Percentiles rank a stretch among this genome's conserved stretches.
Evolutionary conservation across 768 basidiomycete species (phyloP).

Genomic region (Podaxis mareebaensis): DNA sequence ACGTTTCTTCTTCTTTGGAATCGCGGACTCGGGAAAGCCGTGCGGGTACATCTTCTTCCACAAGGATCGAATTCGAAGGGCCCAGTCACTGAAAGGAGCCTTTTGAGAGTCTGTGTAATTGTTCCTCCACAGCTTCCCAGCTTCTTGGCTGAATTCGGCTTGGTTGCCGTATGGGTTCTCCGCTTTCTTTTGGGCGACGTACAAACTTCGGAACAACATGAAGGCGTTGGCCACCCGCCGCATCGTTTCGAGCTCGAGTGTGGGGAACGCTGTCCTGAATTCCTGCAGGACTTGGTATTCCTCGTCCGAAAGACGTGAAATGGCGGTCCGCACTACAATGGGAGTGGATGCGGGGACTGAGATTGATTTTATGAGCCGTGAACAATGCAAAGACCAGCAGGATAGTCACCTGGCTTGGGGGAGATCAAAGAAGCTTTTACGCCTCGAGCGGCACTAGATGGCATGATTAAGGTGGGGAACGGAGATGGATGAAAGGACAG

Average conservation of each 20-base stretch:
- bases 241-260: neutral
- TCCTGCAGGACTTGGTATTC: neutral
- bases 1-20: neutral
- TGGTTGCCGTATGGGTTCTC: conserved; percentile 27
- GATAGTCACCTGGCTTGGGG: neutral
- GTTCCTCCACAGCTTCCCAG: conserved; percentile 31
- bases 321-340: neutral
- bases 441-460: neutral
- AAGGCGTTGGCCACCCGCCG: conserved; percentile 21
- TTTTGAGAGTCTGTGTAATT: conserved; percentile 24
- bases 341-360: neutral
- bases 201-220: conserved; percentile 35
- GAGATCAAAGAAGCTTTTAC: neutral
- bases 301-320: neutral
- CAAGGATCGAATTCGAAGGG: neutral
- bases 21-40: neutral
- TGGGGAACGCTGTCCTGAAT: neutral
- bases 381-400: neutral
- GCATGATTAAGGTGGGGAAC: neutral
- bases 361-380: neutral
- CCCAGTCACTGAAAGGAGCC: neutral
- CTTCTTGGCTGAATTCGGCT: conserved; percentile 33
- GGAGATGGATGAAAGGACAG: neutral
- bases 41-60: conserved; percentile 6
- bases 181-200: conserved; percentile 21